These are phyloP conservation scores for Tremellales sp. DNA, from an alignment of 1,284 basidiomycete species.

Conservation along the genomic window DNA sequence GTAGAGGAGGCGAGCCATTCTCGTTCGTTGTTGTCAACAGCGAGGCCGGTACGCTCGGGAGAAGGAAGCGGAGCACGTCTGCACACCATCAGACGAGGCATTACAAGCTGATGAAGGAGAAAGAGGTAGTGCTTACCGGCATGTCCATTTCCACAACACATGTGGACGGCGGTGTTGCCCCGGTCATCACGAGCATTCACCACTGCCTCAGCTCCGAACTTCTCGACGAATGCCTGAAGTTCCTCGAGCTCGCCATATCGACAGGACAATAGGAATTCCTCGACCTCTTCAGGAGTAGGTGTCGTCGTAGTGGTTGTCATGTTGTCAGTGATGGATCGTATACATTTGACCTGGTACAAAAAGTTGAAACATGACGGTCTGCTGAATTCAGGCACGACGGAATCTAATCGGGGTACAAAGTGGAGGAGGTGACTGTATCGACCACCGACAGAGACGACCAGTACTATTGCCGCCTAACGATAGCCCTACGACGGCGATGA, in stretches of 20 bases:
- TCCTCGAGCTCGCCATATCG: constrained; percentile 82
- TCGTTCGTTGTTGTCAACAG: constrained; percentile 62
- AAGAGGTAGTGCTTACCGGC: constrained; percentile 55
- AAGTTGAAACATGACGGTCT: no score
- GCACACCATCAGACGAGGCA: constrained; percentile 7
- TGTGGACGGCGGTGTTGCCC: constrained; percentile 74
- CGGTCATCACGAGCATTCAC: constrained; percentile 62
- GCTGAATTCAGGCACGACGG: no score
- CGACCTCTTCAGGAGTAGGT: constrained; percentile 58
- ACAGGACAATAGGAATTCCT: constrained; percentile 73
- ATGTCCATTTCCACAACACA: constrained; percentile 82
- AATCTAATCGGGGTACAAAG: no score
- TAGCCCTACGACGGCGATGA: no score
- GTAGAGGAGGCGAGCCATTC: constrained; percentile 71
- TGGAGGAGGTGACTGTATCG: no score
- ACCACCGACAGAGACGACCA: no score
- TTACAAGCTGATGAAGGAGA: not conserved
- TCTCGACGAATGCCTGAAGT: constrained; percentile 60
- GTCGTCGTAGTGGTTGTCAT: constrained; percentile 3
- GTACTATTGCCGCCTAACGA: no score
- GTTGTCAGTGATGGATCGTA: no score
- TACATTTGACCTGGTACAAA: no score
- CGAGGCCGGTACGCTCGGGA: constrained; percentile 59
- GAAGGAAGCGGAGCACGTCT: constrained; percentile 69
- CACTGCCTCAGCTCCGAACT: constrained; percentile 59